Conservation (phyloP, 2,329 filamentous ascomycete species). For the Fusarium armeniacum region DNA sequence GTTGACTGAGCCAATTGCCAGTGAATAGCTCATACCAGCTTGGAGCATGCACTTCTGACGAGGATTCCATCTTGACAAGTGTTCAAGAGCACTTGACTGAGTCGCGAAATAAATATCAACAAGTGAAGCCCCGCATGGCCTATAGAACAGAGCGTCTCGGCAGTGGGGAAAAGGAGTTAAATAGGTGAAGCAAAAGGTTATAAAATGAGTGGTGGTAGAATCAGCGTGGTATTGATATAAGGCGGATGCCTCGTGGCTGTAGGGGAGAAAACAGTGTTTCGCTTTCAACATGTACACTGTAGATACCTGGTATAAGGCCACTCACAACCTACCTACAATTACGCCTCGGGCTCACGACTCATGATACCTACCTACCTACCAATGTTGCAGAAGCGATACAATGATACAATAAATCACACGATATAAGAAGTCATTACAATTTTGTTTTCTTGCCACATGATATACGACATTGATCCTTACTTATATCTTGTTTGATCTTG, state of each 20-base stretch:
- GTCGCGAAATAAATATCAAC: not conserved
- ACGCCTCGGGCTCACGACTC: not conserved
- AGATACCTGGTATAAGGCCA: not conserved
- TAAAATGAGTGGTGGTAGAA: constrained; percentile 6
- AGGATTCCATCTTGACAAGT: constrained; percentile 49
- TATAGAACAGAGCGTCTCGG: not conserved
- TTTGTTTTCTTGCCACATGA: not conserved
- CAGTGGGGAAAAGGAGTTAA: not conserved
- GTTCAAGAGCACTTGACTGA: constrained; percentile 29
- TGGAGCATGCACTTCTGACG: not conserved
- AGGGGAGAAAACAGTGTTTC: constrained; percentile 31
- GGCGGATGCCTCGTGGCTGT: constrained; percentile 26
- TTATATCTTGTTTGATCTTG: not conserved
- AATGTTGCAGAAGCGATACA: not conserved
- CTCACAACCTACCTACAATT: not conserved
- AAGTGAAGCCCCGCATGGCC: not conserved
- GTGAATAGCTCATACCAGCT: constrained; percentile 6
- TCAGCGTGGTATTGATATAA: constrained; percentile 26
- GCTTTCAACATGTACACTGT: constrained; percentile 36
- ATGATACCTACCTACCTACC: not conserved
- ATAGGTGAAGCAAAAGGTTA: constrained; percentile 1
- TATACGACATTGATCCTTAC: not conserved
- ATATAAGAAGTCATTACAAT: rapidly evolving
- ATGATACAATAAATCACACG: not conserved
- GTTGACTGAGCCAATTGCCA: constrained; percentile 6